Evolutionary conservation across 495 filamentous ascomycete genomes (phyloP).

Genomic region (Penicillium nucicola): DNA sequence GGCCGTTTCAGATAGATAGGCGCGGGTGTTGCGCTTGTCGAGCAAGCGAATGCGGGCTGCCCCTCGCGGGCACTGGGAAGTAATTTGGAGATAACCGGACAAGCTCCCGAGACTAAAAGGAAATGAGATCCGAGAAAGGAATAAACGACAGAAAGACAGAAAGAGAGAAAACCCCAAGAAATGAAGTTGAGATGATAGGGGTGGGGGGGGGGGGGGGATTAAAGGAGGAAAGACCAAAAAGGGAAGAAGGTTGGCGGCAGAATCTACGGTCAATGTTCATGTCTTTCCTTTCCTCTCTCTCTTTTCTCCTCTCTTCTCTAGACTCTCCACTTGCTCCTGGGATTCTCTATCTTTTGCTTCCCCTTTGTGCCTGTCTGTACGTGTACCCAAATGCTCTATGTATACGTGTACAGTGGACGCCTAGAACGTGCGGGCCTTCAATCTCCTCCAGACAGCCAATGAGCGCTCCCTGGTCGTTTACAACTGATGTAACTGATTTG

Average conservation of each 20-base stretch:
- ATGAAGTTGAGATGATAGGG: background rate
- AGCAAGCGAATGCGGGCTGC: slow-evolving; percentile 18
- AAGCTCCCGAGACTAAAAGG: background rate
- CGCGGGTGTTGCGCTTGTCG: slow-evolving; percentile 22
- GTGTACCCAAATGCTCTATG: background rate
- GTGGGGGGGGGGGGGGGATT: background rate
- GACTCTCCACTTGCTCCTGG: too few species aligned
- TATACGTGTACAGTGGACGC: background rate
- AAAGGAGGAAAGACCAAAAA: background rate
- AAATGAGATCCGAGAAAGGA: slow-evolving; percentile 2
- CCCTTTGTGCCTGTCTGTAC: background rate
- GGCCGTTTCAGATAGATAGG: slow-evolving; percentile 26
- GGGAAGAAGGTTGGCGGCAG: background rate
- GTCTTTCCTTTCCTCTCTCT: too few species aligned
- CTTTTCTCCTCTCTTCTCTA: too few species aligned
- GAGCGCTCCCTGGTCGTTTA: background rate
- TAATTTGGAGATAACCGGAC: background rate
- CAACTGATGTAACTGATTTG: background rate
- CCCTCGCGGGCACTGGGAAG: slow-evolving; percentile 23
- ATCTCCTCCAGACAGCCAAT: background rate
- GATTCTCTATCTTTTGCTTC: too few species aligned
- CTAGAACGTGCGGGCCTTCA: slow-evolving; percentile 6
- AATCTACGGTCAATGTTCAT: background rate
- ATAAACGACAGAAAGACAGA: background rate
- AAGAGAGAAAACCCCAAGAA: slow-evolving; percentile 4